A percentile compares a stretch with the other conserved stretches of the same genome.
These are phyloP conservation scores for Batkoa obscura DNA, from an alignment of 371 early-diverging fungal species.

Conservation along the genomic window DNA sequence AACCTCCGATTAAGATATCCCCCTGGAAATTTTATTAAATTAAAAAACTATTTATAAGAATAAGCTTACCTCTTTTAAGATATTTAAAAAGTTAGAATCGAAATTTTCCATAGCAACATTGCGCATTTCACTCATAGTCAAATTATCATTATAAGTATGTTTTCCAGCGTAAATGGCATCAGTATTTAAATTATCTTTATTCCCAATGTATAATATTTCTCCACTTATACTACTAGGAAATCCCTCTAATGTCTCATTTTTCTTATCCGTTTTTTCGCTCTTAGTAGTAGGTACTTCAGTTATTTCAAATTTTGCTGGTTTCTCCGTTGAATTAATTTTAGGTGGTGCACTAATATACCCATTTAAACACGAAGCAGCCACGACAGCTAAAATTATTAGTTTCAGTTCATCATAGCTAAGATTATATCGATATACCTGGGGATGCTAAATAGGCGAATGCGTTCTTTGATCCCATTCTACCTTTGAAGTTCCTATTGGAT, in stretches of 20 bases:
- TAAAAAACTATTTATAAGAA: not conserved
- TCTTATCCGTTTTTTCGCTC: not conserved
- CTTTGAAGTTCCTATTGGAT: slow-evolving; percentile 94
- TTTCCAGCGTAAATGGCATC: slow-evolving; percentile 93
- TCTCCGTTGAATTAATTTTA: not conserved
- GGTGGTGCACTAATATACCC: slow-evolving; percentile 59
- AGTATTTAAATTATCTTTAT: slow-evolving; percentile 83
- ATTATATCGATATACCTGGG: slow-evolving; percentile 22
- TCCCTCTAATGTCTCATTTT: slow-evolving; percentile 21
- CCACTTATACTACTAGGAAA: slow-evolving; percentile 56
- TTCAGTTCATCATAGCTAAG: not conserved
- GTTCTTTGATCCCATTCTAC: slow-evolving; percentile 85
- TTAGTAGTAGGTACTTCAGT: too few relatives aligned
- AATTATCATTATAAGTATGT: slow-evolving; percentile 87
- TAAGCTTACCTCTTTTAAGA: slow-evolving; percentile 19
- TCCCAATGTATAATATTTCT: slow-evolving; percentile 60
- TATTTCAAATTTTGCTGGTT: not conserved
- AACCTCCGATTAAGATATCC: slow-evolving; percentile 76
- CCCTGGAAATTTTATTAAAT: slow-evolving; percentile 10
- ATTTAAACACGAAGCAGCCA: slow-evolving; percentile 70
- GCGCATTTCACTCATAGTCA: slow-evolving; percentile 70
- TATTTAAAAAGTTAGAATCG: slow-evolving; percentile 59
- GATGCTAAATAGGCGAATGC: slow-evolving; percentile 84
- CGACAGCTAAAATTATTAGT: slow-evolving; percentile 29
- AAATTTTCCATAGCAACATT: slow-evolving; percentile 94